These are phyloP conservation scores for Betula pendula DNA, from an alignment of 306 rosid species.

Conservation along the genomic window DNA sequence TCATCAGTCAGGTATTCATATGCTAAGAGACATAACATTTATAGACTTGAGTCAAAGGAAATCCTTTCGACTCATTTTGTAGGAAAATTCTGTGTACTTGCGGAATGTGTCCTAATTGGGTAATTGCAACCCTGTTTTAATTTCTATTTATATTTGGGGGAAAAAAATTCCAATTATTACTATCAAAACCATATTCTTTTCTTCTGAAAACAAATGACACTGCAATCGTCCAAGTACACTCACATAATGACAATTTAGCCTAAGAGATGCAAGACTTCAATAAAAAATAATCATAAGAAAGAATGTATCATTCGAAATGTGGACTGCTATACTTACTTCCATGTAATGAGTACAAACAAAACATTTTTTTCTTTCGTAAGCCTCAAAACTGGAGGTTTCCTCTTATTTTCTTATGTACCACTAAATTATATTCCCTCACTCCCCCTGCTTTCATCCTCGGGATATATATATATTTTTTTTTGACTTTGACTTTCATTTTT, in stretches of 20 bases:
- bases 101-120: no score
- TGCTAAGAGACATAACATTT: no score
- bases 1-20: no score
- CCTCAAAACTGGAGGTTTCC: conserved; percentile 65
- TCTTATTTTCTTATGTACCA: conserved; percentile 31
- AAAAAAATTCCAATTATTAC: background rate
- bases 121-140: background rate
- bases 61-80: no score
- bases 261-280: background rate
- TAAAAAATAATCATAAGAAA: background rate
- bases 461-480: background rate
- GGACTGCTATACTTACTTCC: background rate
- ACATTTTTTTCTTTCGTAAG: conserved; percentile 20
- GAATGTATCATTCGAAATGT: background rate
- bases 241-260: background rate
- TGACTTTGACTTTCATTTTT: conserved; percentile 10
- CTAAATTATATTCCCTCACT: conserved; percentile 14
- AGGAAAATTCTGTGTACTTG: no score
- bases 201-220: background rate
- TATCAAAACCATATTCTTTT: background rate
- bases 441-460: background rate
- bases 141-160: background rate
- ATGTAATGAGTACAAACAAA: conserved; percentile 18
- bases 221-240: background rate
- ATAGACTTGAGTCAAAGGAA: no score